These are phyloP conservation scores for Pseudozyma tsukubaensis DNA, from an alignment of 1,284 basidiomycete genomes.

Conservation along the genomic window DNA sequence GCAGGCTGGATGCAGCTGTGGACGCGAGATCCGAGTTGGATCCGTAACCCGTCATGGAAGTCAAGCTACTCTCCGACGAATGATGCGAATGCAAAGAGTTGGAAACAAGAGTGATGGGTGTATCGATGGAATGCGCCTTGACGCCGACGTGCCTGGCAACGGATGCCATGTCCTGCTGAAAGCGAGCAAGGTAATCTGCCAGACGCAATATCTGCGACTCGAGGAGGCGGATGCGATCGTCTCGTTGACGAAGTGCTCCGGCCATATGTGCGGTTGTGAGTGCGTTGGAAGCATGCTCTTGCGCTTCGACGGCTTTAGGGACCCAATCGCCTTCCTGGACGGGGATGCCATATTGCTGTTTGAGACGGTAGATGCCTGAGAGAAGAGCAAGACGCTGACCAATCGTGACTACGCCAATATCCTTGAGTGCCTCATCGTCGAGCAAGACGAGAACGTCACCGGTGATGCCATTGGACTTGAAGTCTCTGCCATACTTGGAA, in stretches of 20 bases:
- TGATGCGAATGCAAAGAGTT: conserved; percentile 39
- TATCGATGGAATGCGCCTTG: conserved; percentile 46
- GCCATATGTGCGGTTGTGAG: conserved; percentile 36
- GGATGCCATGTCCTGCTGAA: conserved; percentile 58
- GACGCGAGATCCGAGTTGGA: conserved; percentile 37
- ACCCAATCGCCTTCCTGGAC: conserved; percentile 65
- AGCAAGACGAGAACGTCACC: conserved; percentile 65
- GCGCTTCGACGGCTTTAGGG: conserved; percentile 43
- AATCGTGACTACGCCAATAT: conserved; percentile 62
- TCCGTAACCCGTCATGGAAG: conserved; percentile 24
- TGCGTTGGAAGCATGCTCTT: conserved; percentile 26
- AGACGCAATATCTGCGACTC: conserved; percentile 62
- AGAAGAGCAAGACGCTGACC: conserved; percentile 65
- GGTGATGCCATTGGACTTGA: conserved; percentile 60
- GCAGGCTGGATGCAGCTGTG: conserved; percentile 29
- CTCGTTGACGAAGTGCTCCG: conserved; percentile 43
- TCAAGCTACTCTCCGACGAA: conserved; percentile 27
- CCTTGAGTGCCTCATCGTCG: conserved; percentile 63
- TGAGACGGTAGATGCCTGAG: conserved; percentile 60
- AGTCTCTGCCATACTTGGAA: conserved; percentile 45
- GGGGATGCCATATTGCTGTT: conserved; percentile 58
- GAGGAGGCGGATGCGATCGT: conserved; percentile 64
- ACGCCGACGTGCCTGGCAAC: conserved; percentile 50
- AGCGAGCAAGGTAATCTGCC: conserved; percentile 54
- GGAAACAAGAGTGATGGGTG: conserved; percentile 46